phyloP scores from a whole-genome alignment of 768 basidiomycete species.

The Tylopilus vinaceipallidus region DNA sequence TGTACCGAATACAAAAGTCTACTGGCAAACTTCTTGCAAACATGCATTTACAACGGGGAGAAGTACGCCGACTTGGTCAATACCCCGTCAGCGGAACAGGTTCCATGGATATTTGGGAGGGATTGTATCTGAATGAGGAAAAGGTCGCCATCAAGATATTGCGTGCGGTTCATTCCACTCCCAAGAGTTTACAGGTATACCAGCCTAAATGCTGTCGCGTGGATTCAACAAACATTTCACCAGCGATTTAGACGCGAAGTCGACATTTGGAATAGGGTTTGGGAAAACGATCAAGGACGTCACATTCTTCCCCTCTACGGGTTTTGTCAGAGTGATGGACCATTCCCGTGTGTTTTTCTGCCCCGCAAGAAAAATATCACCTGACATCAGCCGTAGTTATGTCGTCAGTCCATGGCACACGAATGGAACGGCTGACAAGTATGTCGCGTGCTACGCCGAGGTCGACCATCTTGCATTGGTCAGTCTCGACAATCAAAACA shows the following conservation, averaged over 20 bases:
- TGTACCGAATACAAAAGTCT: constrained; percentile 49
- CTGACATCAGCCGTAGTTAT: constrained; percentile 35
- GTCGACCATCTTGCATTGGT: constrained; percentile 48
- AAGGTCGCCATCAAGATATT: constrained; percentile 59
- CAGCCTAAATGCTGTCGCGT: background rate
- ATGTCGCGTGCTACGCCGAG: constrained; percentile 40
- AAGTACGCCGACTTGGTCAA: constrained; percentile 47
- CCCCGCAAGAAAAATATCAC: background rate
- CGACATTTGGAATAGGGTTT: constrained; percentile 52
- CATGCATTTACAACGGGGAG: constrained; percentile 49
- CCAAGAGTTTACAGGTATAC: constrained; percentile 43
- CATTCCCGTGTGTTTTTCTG: constrained; percentile 44
- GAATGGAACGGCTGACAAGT: constrained; percentile 49
- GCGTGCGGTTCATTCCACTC: constrained; percentile 49
- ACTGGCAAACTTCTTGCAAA: constrained; percentile 48
- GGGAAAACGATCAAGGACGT: constrained; percentile 49
- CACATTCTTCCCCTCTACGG: constrained; percentile 60
- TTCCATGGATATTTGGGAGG: constrained; percentile 56
- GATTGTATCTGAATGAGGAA: constrained; percentile 49
- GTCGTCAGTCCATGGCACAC: constrained; percentile 59
- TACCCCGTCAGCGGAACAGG: constrained; percentile 51
- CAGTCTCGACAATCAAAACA: background rate
- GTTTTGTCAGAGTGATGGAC: constrained; percentile 53
- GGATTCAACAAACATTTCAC: background rate
- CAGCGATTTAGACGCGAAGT: constrained; percentile 55